Evolutionary conservation across 768 basidiomycete species (phyloP), one percentile per base, ranked within the genome.

Genomic region (Rhodotorula paludigena): DNA sequence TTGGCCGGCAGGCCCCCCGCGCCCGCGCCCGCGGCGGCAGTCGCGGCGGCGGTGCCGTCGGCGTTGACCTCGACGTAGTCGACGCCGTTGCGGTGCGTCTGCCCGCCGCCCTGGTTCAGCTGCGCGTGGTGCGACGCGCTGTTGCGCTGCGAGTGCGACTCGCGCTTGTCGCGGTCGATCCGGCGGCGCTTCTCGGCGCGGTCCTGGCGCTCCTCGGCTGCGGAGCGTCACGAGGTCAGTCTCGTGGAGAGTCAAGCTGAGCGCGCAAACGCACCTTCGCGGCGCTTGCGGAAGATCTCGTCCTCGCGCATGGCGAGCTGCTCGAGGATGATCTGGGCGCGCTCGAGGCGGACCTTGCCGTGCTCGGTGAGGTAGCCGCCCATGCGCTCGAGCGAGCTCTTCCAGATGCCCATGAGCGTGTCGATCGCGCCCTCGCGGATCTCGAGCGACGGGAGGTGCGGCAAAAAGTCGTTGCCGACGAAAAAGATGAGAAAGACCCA

Each of bases 401-500:
- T 92, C 96, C 96, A 99, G 57, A 99, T 98, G 79, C 84, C 88
- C 77, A 99, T 81, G 68, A 99, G 81, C 64, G 89, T 96, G 82
- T 98, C 96, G 82, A 99, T 97, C 38, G 94, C 96, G 69, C 96
- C 96, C 82, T 99, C 94, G 75, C 96, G 86, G 78, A 99, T 99
- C 82, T 99, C 96, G 83, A 99, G 85, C 66, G 89, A 91, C 33
- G 96, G 96, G 64, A 99, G 83, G 81, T 99, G 96, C 30, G 96
- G 96, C 75, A 99, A 84, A 84, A 99, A 93, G 82, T 97, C 92
- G 82, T 99, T 99, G 74, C 96, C 96, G 78, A 99, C 96, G 80
- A 99, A 97, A 86, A 99, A 99, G 74, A 98, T 98, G 76, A 99
- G 85, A 77, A 99, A 86, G 74, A 99, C 91, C 96, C 96, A 99